Evolutionary conservation across 108 stramenopile genomes (phyloP), one percentile per base, ranked within the genome.

Genomic region (Pseudonitzschia multiseries): DNA sequence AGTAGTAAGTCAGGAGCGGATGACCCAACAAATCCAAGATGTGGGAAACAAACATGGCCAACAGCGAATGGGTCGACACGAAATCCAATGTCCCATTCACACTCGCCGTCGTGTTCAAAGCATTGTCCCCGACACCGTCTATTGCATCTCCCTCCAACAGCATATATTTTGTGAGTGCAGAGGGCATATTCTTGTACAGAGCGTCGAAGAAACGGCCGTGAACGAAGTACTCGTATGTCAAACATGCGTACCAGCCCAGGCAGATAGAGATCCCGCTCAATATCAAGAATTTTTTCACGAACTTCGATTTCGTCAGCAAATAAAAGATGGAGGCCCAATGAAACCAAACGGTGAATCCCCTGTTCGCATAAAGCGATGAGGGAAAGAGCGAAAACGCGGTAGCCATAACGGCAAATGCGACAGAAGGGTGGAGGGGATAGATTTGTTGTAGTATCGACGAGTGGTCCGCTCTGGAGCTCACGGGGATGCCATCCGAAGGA

Each of bases 321-420:
- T 84, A 83, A 4, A 65, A 60, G 53, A 87, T 17, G 12, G 81
- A 73, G 8, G 54, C 71, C 56, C 72, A 73, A 46, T 87, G 86
- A 46, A 87, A 87, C 86, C 86, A 87, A 32, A 73, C 71, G 15
- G 86, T 87, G 51, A 84, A 87, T 17, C 86, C 86, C 42, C 86
- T 73, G 62, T 87, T 87, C 21, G 84, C 20, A 43, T 75, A 87
- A 4, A 44, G 52, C 36, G 61, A 64, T 21, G 71, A 60, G 0
- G 86, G 86, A 28, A 81, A 8, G 33, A 56, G 15, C 5, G 43
- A 36, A 48, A 48, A 14, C 17, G 12, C 14, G 20, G 21, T 12
- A 15, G 52, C 69, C 53, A 70, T 27, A 29, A n/a, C 32, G 27
- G 21, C 27, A n/a, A 57, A 2, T 14, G 54, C 69, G 21, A 56